These are phyloP conservation scores for Torrubiellomyces zombiae DNA, from an alignment of 2,329 filamentous ascomycete species.

Conservation along the genomic window DNA sequence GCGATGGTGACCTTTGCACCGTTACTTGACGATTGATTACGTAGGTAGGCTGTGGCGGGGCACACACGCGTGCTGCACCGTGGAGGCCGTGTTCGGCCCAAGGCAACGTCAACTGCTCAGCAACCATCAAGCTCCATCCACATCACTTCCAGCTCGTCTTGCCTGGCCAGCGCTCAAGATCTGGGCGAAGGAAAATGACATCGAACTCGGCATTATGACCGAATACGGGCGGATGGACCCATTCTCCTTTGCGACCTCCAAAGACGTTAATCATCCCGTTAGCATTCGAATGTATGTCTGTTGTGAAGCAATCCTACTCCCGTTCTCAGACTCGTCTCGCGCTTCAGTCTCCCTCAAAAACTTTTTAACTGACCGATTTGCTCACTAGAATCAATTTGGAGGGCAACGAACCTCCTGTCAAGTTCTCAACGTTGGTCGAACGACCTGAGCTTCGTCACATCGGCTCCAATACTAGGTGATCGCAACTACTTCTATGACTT, in stretches of 20 bases:
- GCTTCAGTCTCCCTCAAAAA: no score
- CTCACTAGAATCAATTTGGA: constrained; percentile 29
- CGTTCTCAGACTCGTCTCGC: no score
- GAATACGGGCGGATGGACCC: constrained; percentile 58
- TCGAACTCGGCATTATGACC: constrained; percentile 15
- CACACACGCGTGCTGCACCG: no score
- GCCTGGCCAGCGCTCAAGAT: background rate
- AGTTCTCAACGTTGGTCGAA: constrained; percentile 54
- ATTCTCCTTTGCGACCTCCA: constrained; percentile 87
- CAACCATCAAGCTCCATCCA: no score
- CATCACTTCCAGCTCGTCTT: no score
- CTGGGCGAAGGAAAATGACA: constrained; percentile 11
- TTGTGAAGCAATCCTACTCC: no score
- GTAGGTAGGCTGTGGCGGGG: no score
- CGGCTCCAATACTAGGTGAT: constrained; percentile 64
- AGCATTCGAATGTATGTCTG: constrained; percentile 44
- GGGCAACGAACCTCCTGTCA: constrained; percentile 24
- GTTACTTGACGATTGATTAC: no score
- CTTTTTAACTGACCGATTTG: no score
- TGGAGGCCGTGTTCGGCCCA: no score
- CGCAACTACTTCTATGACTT: background rate
- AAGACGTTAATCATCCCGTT: constrained; percentile 60
- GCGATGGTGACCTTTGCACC: no score
- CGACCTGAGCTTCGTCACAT: constrained; percentile 70
- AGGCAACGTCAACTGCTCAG: no score